Evolutionary conservation across 768 basidiomycete genomes (phyloP), one percentile per base, ranked within the genome.

Genomic region (Russula sp.): DNA sequence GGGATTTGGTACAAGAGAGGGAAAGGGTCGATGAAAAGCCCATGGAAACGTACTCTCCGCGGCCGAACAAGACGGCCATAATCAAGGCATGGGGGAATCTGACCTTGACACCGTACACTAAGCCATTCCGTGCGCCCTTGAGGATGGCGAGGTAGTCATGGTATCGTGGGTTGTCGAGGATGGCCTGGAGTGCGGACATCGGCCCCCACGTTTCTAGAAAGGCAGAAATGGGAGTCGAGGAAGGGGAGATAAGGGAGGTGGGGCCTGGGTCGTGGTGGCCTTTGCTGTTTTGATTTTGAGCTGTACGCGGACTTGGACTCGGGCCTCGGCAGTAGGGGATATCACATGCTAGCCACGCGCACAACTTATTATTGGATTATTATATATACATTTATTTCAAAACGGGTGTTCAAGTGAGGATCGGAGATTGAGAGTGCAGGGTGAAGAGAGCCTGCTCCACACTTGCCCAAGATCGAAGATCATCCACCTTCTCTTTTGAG

Each of bases 61-160:
- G 82, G 36, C 93, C 93, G 70, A 98, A 98, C 45, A 98, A 78
- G 63, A 97, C 82, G 25, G 93, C 89, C 95, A 98, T 98, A 53
- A 98, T 87, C 34, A 98, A 77, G 1, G 96, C 96, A 81, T 98
- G 96, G 42, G 96, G 96, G 69, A 96, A 95, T 46, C 93, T 78
- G 65, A 96, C 88, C 75, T 93, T 93, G 67, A 87, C 88, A 41
- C 92, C 92, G 68, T 93, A 94, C 9, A 93, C 88, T 62, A 93
- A 82, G 5, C 93, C 93, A 70, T 93, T 93, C 45, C 92, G 82
- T 36, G 93, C 90, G 47, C 97, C 96, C 73, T 99, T 99, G 71
- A 98, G 74, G 68, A 99, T 88, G 29, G 92, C 89, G 48, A 98
- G 83, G 68, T 89, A 85, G 71, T 97, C 94, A 71, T 96, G 95